A percentile compares a stretch with the other conserved stretches of the same genome.
phyloP scores from a whole-genome alignment of 1,284 basidiomycete species.

The Pterulicium gracile region DNA sequence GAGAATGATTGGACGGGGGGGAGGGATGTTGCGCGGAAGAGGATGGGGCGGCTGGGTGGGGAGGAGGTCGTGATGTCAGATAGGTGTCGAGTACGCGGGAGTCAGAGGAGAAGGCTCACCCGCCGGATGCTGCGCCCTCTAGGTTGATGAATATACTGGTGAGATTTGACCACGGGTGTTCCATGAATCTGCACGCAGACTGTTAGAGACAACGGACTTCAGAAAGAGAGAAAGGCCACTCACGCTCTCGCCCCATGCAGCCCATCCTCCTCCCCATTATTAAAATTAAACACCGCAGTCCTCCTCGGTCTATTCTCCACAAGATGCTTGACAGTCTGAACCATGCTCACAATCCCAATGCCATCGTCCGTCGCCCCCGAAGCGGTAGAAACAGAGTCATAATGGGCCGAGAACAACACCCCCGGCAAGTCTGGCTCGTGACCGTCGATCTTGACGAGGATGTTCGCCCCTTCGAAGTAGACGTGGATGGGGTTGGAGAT shows the following conservation, averaged over 20 bases:
- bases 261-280: constrained; percentile 74
- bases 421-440: constrained; percentile 31
- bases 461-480: constrained; percentile 67
- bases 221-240: constrained; percentile 14
- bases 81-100: constrained; percentile 7
- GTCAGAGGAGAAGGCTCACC: constrained; percentile 30
- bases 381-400: constrained; percentile 69
- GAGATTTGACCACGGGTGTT: constrained; percentile 63
- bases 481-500: constrained; percentile 19
- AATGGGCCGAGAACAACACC: constrained; percentile 72
- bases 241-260: constrained; percentile 61
- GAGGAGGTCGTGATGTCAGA: constrained; percentile 1
- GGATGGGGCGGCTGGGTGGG: constrained; percentile 43
- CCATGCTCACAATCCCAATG: constrained; percentile 56
- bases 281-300: constrained; percentile 69
- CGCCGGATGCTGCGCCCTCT: constrained; percentile 72
- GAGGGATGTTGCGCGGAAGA: constrained; percentile 55
- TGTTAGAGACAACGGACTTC: constrained; percentile 3
- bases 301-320: constrained; percentile 38
- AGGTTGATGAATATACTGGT: constrained; percentile 63
- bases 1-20: constrained; percentile 40
- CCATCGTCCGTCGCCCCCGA: constrained; percentile 70
- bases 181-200: constrained; percentile 38
- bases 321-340: constrained; percentile 56
- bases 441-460: constrained; percentile 62